These are phyloP conservation scores for Cucumis melo DNA, from an alignment of 306 rosid genomes.

Conservation along the genomic window DNA sequence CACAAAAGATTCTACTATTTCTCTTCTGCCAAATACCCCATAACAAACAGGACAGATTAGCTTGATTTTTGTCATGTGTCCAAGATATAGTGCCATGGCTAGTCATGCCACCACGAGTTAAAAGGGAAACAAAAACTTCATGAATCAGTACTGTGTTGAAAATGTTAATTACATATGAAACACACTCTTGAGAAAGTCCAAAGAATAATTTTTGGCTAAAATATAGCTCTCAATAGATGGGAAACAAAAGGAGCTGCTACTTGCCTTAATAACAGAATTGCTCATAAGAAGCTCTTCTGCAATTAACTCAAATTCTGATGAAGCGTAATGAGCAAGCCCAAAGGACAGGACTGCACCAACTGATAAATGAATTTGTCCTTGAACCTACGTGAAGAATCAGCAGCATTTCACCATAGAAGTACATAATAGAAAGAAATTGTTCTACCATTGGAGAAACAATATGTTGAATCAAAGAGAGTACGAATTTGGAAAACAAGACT, in stretches of 20 bases:
- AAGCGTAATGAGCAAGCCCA: constrained; percentile 82
- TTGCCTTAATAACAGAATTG: constrained; percentile 76
- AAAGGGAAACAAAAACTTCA: neutral
- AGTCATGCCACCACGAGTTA: neutral
- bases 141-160: neutral
- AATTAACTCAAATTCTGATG: constrained; percentile 93
- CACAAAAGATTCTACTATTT: too few relatives aligned
- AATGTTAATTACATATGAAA: neutral
- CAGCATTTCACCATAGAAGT: neutral
- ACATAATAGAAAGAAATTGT: neutral
- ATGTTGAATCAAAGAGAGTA: neutral
- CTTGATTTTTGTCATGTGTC: neutral
- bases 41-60: neutral
- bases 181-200: neutral
- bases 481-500: neutral
- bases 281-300: constrained; percentile 99
- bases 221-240: neutral
- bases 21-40: too few relatives aligned
- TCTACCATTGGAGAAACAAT: constrained; percentile 5
- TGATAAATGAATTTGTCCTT: constrained; percentile 73
- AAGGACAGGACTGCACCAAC: constrained; percentile 63
- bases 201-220: neutral
- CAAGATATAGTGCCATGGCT: neutral
- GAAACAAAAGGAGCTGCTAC: constrained; percentile 10
- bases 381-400: constrained; percentile 41